Base-by-base conservation (phyloP, 164 flowering plant genomes). In the Magnolia changhungtana region DNA sequence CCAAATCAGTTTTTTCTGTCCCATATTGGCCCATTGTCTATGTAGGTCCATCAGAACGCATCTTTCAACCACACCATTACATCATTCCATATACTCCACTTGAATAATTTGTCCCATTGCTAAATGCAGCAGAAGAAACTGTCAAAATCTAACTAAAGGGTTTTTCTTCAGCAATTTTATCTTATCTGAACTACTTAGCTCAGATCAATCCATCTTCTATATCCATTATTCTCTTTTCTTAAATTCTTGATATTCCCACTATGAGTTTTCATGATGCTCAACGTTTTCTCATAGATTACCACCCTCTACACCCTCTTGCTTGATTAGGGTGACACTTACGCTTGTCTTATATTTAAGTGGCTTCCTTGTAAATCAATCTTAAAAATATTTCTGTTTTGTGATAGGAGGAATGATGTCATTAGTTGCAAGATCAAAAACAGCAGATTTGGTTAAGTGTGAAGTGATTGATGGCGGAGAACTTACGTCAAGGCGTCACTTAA, bases 381-480 rank as follows among this genome's bases (percentile, higher is more conserved):
- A 27, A 68, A 68, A 4, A 68, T 13, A 14, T 68, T 64, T 16
- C 7, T 21, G 21, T 72, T 72, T 18, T 50, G 7, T 21, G 13
- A 70, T 68, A 96, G 99, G 99, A 84, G 99, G 99, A 81, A 96
- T 96, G 98, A 92, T 96, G 94, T 94, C 98, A 67, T 82, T 96
- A 73, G 89, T 82, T 78, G 98, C 94, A 72, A 90, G 86, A 82
- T 89, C 95, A 64, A 96, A 96, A 86, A 90, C 97, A 74, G 72
- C 73, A 21, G 94, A 96, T 83, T 2, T 76, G 31, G 99, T 96
- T 1, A 90, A 90, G 75, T 96, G 99, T 78, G 80, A 80, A 75
- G 99, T 96, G n/a, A 78, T 94, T 83, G 99, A 96, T 83, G 99
- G 99, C 5, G 99, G 99, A 65, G 99, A 96, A 77, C 90, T 96